Base-by-base conservation (phyloP, 768 basidiomycete species). In the Galerina sulciceps region DNA sequence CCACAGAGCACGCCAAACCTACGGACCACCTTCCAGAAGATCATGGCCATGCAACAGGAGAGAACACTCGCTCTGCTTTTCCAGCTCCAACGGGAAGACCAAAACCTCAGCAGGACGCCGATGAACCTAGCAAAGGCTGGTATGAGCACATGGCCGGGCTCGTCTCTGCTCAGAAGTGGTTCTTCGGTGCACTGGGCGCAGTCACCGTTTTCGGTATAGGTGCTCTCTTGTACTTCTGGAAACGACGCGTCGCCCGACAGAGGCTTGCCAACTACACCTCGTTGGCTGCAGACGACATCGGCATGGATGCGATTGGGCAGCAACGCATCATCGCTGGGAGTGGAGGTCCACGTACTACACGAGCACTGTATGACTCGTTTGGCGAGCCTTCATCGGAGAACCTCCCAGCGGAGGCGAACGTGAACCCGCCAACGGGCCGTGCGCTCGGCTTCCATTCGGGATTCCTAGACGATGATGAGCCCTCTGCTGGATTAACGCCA, bases 361-460 rank as follows among this genome's bases (percentile, higher is more conserved):
- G 89, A 76, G 96, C 95, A 71, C 71, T 96, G 59, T 97, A 96
- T 65, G 94, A 97, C 71, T 93, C 94, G 14, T 96, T 97, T 73
- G 92, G 92, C 26, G 93, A 91, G 66, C 74, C 76, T 62, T 73
- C 70, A 1, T 55, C 57, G 6, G 64, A 65, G 18, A 57, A 66
- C 9, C 60, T 68, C 14, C 58, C 62, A 37, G 26, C 41, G 3
- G 43, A 52, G 15, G 60, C 50, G 22, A 57, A 58, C 53, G 58
- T 65, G 14, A 66, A 65, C n/a, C 68, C 66, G 17, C 68, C 69
- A 18, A 66, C 72, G 36, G 77, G 70, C 37, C 75, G 73, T 11
- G 80, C 76, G 0, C 65, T 86, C 2, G 84, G 81, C 3, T 89
- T 89, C 73, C 92, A 94, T 70, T 86, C 90, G 41, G 90, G 85